Conservation (phyloP, 805 yeast species). For the Jamesozyma gamospora region DNA sequence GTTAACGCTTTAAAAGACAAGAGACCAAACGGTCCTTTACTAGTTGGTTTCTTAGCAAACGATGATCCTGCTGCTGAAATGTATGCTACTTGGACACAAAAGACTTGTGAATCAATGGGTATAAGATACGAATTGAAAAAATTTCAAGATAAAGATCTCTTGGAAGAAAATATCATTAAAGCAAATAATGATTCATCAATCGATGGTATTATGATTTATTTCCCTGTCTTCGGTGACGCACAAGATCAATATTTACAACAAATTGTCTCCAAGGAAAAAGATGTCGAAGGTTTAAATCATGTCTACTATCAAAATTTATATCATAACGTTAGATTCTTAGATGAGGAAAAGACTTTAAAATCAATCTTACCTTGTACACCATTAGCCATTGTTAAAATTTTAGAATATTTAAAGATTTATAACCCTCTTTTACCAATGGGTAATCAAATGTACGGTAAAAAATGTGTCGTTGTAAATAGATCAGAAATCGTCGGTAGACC, state of each 20-base stretch:
- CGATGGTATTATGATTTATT: conserved; percentile 92
- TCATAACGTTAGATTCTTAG: conserved; percentile 82
- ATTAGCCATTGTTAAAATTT: conserved; percentile 82
- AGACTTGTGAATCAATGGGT: conserved; percentile 79
- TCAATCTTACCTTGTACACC: conserved; percentile 96
- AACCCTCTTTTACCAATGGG: conserved; percentile 77
- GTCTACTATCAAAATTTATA: conserved; percentile 88
- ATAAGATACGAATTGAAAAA: conserved; percentile 70
- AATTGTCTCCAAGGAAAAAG: conserved; percentile 81
- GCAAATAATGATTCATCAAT: conserved; percentile 72
- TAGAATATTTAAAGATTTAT: conserved; percentile 84
- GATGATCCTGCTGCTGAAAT: conserved; percentile 88
- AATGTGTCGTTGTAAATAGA: conserved; percentile 81
- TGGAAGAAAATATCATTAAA: conserved; percentile 71
- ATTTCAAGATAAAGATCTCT: conserved; percentile 61
- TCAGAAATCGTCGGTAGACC: conserved; percentile 98
- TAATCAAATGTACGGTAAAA: conserved; percentile 86
- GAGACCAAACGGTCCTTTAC: conserved; percentile 46
- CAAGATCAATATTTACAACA: conserved; percentile 96
- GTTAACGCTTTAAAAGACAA: conserved; percentile 37
- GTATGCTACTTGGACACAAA: conserved; percentile 95
- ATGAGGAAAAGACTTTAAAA: conserved; percentile 62
- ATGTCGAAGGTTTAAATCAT: conserved; percentile 92
- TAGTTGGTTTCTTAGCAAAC: conserved; percentile 90
- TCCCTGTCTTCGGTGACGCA: conserved; percentile 91